phyloP scores from a whole-genome alignment of 106 monocot genomes.

The Dendrobium catenatum region DNA sequence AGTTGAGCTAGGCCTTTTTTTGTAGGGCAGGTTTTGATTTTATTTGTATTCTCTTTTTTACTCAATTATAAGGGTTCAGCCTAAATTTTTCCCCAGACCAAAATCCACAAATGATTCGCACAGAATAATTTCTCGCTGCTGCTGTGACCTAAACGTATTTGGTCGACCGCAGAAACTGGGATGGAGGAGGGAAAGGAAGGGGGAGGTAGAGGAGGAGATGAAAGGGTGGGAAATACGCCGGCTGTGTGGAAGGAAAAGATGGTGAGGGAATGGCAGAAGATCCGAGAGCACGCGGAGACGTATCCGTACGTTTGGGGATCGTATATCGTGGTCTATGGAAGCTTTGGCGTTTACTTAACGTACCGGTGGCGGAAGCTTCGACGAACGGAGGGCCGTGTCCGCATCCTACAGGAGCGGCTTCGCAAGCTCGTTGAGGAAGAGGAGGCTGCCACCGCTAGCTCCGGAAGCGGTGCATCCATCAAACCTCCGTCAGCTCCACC shows the following conservation, averaged over 20 bases:
- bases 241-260: slow-evolving; percentile 25
- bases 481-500: background rate
- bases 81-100: too few relatives aligned
- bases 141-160: background rate
- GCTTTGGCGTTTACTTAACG: slow-evolving; percentile 48
- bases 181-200: background rate
- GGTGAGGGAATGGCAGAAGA: slow-evolving; percentile 46
- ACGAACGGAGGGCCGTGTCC: slow-evolving; percentile 67
- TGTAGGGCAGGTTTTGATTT: too few relatives aligned
- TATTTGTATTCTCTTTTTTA: too few relatives aligned
- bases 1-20: too few relatives aligned
- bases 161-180: background rate
- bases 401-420: slow-evolving; percentile 56
- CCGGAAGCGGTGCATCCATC: background rate
- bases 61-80: too few relatives aligned
- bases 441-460: slow-evolving; percentile 15
- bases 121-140: too few relatives aligned
- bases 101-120: too few relatives aligned
- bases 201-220: slow-evolving; percentile 6
- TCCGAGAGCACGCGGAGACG: slow-evolving; percentile 83
- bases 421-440: slow-evolving; percentile 54
- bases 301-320: slow-evolving; percentile 96
- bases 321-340: slow-evolving; percentile 85
- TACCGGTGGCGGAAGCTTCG: slow-evolving; percentile 80
- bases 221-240: slow-evolving; percentile 1